A percentile compares a stretch with the other conserved stretches of the same genome.
These are phyloP conservation scores for Bocquillonia castaneifolia DNA, from an alignment of 441 rosid species.

Conservation along the genomic window DNA sequence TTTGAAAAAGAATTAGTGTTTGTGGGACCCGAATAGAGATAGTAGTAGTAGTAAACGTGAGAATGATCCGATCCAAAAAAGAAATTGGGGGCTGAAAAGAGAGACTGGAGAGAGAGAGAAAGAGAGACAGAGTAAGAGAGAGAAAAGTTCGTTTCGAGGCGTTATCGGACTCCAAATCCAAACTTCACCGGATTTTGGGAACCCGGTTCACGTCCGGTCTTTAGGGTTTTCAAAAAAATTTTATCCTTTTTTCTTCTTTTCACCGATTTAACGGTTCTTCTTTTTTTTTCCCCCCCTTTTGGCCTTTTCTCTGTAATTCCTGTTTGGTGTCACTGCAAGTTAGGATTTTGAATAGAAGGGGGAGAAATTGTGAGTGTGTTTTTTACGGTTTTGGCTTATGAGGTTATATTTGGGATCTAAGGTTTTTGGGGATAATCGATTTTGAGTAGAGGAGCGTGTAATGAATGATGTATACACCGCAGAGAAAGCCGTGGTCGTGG, in stretches of 20 bases:
- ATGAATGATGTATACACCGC: constrained; percentile 71
- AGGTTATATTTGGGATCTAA: constrained; percentile 36
- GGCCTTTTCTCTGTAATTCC: neutral
- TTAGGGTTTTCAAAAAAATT: constrained; percentile 30
- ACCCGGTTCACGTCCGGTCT: constrained; percentile 58
- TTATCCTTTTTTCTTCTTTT: neutral
- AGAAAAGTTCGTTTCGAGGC: constrained; percentile 49
- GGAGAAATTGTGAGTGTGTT: neutral
- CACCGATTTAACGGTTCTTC: neutral
- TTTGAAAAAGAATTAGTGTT: constrained; percentile 7
- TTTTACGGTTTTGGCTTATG: constrained; percentile 22
- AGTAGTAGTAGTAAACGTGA: constrained; percentile 15
- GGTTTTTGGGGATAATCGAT: constrained; percentile 21
- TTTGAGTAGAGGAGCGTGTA: constrained; percentile 14
- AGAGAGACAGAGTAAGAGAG: constrained; percentile 22
- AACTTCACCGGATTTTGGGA: constrained; percentile 66
- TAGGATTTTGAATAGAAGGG: constrained; percentile 9
- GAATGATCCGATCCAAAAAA: constrained; percentile 14
- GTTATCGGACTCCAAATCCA: constrained; percentile 74
- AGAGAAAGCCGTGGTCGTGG: constrained; percentile 65
- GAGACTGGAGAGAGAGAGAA: constrained; percentile 26
- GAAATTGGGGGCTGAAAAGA: constrained; percentile 19
- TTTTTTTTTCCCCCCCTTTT: neutral
- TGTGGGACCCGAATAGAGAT: constrained; percentile 26
- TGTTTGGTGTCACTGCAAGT: neutral